Conservation (phyloP, 169 alveolate genomes). For the Plasmodium adleri region DNA sequence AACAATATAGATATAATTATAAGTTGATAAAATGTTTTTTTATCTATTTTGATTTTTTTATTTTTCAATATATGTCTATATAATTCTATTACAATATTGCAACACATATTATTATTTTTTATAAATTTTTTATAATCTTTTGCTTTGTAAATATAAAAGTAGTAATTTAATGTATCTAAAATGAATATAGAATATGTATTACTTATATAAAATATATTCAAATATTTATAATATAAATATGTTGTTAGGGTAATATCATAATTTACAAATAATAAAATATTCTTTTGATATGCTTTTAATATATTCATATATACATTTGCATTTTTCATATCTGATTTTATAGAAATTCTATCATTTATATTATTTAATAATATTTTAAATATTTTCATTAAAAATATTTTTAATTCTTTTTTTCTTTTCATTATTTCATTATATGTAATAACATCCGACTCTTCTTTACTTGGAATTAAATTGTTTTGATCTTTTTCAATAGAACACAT, state of each 20-base stretch:
- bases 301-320: background rate
- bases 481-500: background rate
- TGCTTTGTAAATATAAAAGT: slow-evolving; percentile 12
- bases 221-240: slow-evolving; percentile 35
- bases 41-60: slow-evolving; percentile 1
- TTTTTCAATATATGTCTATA: slow-evolving; percentile 2
- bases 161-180: slow-evolving; percentile 18
- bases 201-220: slow-evolving; percentile 36
- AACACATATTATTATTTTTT: slow-evolving; percentile 9
- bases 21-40: background rate
- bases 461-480: background rate
- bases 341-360: slow-evolving; percentile 5
- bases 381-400: background rate
- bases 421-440: no score
- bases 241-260: slow-evolving; percentile 20
- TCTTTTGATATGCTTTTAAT: slow-evolving; percentile 14
- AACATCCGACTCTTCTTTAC: no score
- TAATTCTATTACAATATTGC: slow-evolving; percentile 2
- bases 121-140: slow-evolving; percentile 27
- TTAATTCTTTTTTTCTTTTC: slow-evolving; percentile 2
- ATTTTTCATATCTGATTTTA: background rate
- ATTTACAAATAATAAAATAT: slow-evolving; percentile 8
- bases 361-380: slow-evolving; percentile 17
- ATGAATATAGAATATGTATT: slow-evolving; percentile 2
- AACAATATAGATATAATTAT: slow-evolving; percentile 7